Evolutionary conservation across 768 basidiomycete genomes (phyloP), one percentile per base, ranked within the genome.

Genomic region (Thelephora aurantiotincta): DNA sequence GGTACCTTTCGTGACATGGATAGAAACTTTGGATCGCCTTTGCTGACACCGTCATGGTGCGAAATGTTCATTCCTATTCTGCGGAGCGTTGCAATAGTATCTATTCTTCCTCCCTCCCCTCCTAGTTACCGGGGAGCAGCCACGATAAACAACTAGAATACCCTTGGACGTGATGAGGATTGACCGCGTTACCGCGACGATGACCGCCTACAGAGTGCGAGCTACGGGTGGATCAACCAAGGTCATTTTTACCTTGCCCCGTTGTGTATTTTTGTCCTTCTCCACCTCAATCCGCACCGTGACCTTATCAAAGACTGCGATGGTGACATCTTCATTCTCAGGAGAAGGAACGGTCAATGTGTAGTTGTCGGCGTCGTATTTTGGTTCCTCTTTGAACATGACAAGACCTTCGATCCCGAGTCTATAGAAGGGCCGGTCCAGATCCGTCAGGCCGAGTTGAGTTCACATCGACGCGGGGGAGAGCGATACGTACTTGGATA

Each of bases 221-320:
- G 74, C 72, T 64, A 86, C 76, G 18, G 86, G 66, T 5, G 84
- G 86, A 45, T 73, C 65, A 11, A 79, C 68, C 23, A 91, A 69
- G 5, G 72, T 75, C 87, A 89, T 89, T 65, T 82, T 88, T 6
- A 94, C 90, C 52, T 80, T 80, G 9, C 88, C 90, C 51, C 91
- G 69, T 58, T 93, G 89, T 14, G 92, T 96, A 53, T 92, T 93
- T 58, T 75, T 83, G 58, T 96, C 94, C 70, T 91, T 96, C 63
- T 94, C 92, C 5, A 98, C 88, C 50, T 81, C 77, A 36, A 99
- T 85, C 54, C 78, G 74, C n/a, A 98, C 93, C 26, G 64, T 72
- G 42, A 97, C 88, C 64, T 92, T 91, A 67, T 96, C 92, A 58
- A 99, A 97, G 19, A 97, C 89, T 0, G 88, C 75, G 41, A 97